Base-by-base conservation (phyloP, 257 asterid genomes). In the Cordia subcordata region DNA sequence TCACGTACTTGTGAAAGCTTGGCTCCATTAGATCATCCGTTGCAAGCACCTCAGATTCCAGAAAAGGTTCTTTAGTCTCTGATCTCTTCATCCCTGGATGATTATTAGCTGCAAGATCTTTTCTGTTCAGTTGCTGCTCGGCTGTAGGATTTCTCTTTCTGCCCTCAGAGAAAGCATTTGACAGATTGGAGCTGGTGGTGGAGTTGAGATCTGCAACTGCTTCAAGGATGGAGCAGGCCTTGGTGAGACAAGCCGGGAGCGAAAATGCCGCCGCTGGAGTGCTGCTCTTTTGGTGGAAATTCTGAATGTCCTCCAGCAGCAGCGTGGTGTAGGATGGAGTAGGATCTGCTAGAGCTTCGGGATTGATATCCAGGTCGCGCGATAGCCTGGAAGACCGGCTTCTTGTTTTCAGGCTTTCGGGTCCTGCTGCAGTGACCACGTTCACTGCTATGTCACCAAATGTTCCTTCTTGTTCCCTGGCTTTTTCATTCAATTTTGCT, bases 161-260 rank as follows among this genome's bases (percentile, higher is more conserved):
- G 42, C 77, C 82, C 33, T 73, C 86, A 0, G 85, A 61, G 58
- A 74, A 52, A 15, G 72, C 63, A 33, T 65, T 65, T 18, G 82
- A 67, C 40, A 74, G 21, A 21, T 68, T 79, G 47, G 94, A 75
- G 62, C 80, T 70, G 5, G 84, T 70, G 78, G 69, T 81, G 68
- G 97, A 93, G 77, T 93, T 93, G 49, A 93, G 91, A 64, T 93
- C 97, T 8, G 97, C 99, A 21, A 93, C 97, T 45, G 99, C 99
- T 60, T 93, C 97, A 40, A 89, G 90, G 57, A 93, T 93, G 22
- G 96, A 86, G 70, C 89, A 75, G 40, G 97, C 99, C 61, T 93
- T 93, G 9, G 88, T 77, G 42, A 93, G 78, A 63, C 99, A 93
- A 23, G 86, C 71, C 8, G 99, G 99, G 67, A 89, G 76, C 27